Percentiles rank a stretch among this genome's conserved stretches.
These are phyloP conservation scores for Cenchrus fungigraminus DNA, from an alignment of 176 grass and related monocot species.

Conservation along the genomic window DNA sequence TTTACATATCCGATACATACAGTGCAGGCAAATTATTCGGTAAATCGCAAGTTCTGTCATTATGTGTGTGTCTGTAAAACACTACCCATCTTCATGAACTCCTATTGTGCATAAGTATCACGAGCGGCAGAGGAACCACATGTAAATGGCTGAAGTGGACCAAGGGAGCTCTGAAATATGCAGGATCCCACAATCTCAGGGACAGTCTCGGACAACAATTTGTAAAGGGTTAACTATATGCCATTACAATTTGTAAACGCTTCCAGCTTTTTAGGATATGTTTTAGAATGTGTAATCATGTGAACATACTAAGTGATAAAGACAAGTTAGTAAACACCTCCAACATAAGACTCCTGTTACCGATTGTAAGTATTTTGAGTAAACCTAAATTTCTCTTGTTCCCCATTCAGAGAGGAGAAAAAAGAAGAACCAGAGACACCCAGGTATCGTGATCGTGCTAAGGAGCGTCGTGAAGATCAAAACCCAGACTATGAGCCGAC, in stretches of 20 bases:
- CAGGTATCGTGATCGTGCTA: slow-evolving; percentile 89
- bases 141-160: not conserved
- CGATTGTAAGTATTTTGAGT: not conserved
- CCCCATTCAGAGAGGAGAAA: slow-evolving; percentile 83
- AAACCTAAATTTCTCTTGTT: slow-evolving; percentile 9
- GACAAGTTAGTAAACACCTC: slow-evolving; percentile 12
- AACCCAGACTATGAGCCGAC: slow-evolving; percentile 97
- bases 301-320: not conserved
- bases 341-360: not conserved
- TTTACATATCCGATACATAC: not conserved
- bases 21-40: too few species aligned
- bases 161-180: not conserved
- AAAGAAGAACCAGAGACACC: slow-evolving; percentile 79
- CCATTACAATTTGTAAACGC: not conserved
- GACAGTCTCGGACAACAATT: not conserved
- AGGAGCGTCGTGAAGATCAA: slow-evolving; percentile 97
- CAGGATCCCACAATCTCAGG: not conserved
- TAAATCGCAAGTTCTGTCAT: not conserved
- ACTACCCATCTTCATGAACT: not conserved
- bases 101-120: not conserved
- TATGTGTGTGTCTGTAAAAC: not conserved
- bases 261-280: not conserved
- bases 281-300: slow-evolving; percentile 8
- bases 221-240: too few species aligned
- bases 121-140: not conserved